Base-by-base conservation (phyloP, 495 filamentous ascomycete species). In the Tuber brumale region DNA sequence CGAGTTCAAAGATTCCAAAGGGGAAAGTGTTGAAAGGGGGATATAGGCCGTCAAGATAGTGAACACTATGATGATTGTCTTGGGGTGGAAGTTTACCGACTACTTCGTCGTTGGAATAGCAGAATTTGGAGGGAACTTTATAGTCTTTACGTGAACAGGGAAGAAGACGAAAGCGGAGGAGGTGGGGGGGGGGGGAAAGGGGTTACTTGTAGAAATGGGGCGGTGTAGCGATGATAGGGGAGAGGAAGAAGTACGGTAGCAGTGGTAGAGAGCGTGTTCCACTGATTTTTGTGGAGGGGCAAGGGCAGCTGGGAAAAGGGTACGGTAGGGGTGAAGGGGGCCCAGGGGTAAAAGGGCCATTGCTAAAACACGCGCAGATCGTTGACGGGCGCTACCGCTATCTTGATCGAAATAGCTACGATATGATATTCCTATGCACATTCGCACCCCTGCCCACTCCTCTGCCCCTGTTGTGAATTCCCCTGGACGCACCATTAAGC, bases 11-110 rank as follows among this genome's bases (percentile, higher is more conserved):
- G 27, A 66, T 35, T 66, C 57, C 57, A 35, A 19, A 18, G 16
- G 57, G 57, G 57, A 66, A 35, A 18, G 57, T 18, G 27, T 66
- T 66, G 57, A 66, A 66, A 66, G 57, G 57, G 57, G 57, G 57
- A 35, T 66, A 66, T 6, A 66, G 57, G 57, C 57, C 27, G 27
- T 66, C 27, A 14, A 31, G 57, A 14, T 66, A 66, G 57, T 66
- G 35, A 66, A 66, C 57, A 31, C 57, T 66, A 66, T 35, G 57
- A 27, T 66, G 57, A 19, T 66, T 66, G 12, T 66, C 57, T 66
- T 66, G 14, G 27, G 57, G 57, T 7, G 57, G 57, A 66, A 35
- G 57, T 66, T 35, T 66, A 66, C 27, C 57, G n/a, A 66, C 27
- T 66, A 6, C 27, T 35, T 19, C 57, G 57, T 66, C 57, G 57